phyloP scores from a whole-genome alignment of 805 yeast genomes.

The Priceomyces fermenticarens region DNA sequence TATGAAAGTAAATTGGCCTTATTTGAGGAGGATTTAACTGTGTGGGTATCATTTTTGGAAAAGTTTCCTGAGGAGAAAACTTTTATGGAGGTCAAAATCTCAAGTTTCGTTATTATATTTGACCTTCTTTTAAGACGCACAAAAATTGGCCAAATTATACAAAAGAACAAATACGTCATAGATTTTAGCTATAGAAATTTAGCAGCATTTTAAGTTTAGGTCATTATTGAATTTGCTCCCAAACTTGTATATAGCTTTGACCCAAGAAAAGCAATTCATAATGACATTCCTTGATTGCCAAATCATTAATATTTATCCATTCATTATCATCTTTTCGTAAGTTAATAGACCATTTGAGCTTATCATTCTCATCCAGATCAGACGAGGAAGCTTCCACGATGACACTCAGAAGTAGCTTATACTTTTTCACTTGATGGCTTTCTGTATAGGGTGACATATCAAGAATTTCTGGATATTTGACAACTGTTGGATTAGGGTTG shows the following conservation, averaged over 20 bases:
- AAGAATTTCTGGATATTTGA: conserved; percentile 50
- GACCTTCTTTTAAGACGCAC: conserved; percentile 17
- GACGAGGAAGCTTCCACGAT: conserved; percentile 10
- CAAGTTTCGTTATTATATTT: conserved; percentile 18
- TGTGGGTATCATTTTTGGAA: conserved; percentile 9
- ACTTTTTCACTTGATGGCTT: conserved; percentile 21
- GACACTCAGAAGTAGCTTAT: conserved; percentile 29
- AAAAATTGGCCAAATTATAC: conserved; percentile 12
- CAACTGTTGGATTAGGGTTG: conserved; percentile 48
- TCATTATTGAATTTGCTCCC: conserved; percentile 40
- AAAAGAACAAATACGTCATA: conserved; percentile 4
- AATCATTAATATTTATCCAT: conserved; percentile 63
- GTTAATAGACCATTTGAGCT: conserved; percentile 49
- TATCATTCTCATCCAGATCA: conserved; percentile 13
- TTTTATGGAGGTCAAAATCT: conserved; percentile 13
- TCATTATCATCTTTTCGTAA: conserved; percentile 23
- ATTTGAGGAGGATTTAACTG: conserved; percentile 11
- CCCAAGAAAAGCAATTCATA: conserved; percentile 58
- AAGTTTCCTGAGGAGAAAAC: conserved; percentile 3
- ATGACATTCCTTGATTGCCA: conserved; percentile 44
- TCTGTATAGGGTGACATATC: conserved; percentile 32
- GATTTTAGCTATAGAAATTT: conserved; percentile 6
- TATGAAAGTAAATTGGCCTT: conserved; percentile 7
- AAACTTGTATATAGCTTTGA: conserved; percentile 65
- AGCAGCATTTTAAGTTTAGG: conserved; percentile 1